These are phyloP conservation scores for Plenodomus biglobosus DNA, from an alignment of 2,329 filamentous ascomycete genomes.

Conservation along the genomic window DNA sequence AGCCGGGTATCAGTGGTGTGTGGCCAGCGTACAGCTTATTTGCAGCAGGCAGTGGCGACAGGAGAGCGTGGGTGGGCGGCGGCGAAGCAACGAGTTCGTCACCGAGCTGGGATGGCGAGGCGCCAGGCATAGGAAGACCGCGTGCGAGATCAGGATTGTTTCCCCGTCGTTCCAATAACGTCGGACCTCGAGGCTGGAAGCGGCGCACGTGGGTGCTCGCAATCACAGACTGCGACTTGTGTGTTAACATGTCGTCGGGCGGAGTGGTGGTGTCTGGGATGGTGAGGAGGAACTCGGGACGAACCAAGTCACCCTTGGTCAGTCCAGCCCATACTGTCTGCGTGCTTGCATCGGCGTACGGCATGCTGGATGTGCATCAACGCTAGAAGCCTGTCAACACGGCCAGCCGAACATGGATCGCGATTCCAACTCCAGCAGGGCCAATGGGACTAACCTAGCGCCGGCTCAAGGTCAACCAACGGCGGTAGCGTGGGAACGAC, in stretches of 20 bases:
- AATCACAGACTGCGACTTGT: conserved; percentile 22
- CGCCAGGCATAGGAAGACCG: conserved; percentile 28
- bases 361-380: conserved; percentile 20
- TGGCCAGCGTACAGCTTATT: conserved; percentile 43
- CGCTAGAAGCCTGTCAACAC: conserved; percentile 21
- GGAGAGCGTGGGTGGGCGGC: conserved; percentile 29
- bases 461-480: no score
- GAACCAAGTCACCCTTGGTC: conserved; percentile 26
- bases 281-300: conserved; percentile 28
- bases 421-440: background rate
- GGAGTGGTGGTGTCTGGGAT: conserved; percentile 31
- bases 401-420: no score
- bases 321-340: conserved; percentile 40
- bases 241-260: conserved; percentile 33
- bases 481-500: no score
- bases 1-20: conserved; percentile 36
- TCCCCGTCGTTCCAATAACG: conserved; percentile 26
- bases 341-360: conserved; percentile 33
- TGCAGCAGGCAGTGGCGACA: conserved; percentile 39
- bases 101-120: conserved; percentile 11
- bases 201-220: conserved; percentile 4
- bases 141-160: conserved; percentile 25
- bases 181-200: conserved; percentile 6
- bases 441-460: background rate
- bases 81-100: conserved; percentile 36